phyloP scores from a whole-genome alignment of 2,329 filamentous ascomycete species.

The Arthroderma sp. region DNA sequence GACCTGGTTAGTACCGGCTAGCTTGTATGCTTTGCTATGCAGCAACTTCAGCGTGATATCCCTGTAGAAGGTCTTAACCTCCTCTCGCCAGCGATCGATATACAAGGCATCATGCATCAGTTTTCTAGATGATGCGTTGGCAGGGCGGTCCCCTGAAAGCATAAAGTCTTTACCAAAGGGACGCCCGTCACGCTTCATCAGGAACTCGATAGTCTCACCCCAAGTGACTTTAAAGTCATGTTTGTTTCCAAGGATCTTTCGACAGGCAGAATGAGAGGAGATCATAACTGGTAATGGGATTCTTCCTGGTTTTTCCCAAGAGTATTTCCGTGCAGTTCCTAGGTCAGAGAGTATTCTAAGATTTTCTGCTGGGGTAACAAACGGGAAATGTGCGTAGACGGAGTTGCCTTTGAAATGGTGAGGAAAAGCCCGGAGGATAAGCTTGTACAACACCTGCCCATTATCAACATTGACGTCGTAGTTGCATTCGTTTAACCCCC shows the following conservation, averaged over 20 bases:
- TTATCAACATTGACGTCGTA: slow-evolving; percentile 19
- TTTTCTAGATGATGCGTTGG: slow-evolving; percentile 14
- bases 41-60: slow-evolving; percentile 14
- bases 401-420: slow-evolving; percentile 20
- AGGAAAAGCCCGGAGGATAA: slow-evolving; percentile 21
- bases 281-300: slow-evolving; percentile 11
- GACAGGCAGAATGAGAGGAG: slow-evolving; percentile 14
- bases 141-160: slow-evolving; percentile 16
- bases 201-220: slow-evolving; percentile 15
- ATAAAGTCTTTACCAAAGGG: slow-evolving; percentile 17
- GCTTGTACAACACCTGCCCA: slow-evolving; percentile 22
- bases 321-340: slow-evolving; percentile 15
- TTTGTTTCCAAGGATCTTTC: slow-evolving; percentile 16
- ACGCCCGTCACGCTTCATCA: slow-evolving; percentile 14
- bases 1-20: slow-evolving; percentile 28
- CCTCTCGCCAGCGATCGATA: slow-evolving; percentile 11
- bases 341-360: slow-evolving; percentile 17
- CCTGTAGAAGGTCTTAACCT: slow-evolving; percentile 16
- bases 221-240: slow-evolving; percentile 18
- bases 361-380: slow-evolving; percentile 20
- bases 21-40: slow-evolving; percentile 31
- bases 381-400: slow-evolving; percentile 19
- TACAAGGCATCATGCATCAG: slow-evolving; percentile 16
- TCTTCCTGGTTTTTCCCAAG: slow-evolving; percentile 15
- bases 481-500: slow-evolving; percentile 30